Base-by-base conservation (phyloP, 768 basidiomycete species). In the Xerocomus spinulosus region DNA sequence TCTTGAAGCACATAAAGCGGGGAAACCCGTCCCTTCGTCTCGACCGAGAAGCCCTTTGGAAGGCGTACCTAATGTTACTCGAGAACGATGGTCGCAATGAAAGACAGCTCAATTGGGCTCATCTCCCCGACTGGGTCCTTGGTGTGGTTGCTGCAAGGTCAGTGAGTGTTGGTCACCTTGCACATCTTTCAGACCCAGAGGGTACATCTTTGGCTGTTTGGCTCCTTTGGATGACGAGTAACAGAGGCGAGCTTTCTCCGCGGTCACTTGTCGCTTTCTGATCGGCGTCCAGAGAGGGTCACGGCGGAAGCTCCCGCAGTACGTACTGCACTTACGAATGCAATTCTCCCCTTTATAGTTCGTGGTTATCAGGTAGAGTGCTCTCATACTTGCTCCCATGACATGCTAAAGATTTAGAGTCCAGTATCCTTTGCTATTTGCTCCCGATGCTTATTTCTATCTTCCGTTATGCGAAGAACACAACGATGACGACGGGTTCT, bases 41-140 rank as follows among this genome's bases (percentile, higher is more conserved):
- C 13, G 63, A 69, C 23, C 33, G 56, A 24, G 68, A 76, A 42
- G 78, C 79, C 53, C 63, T 81, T 14, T 82, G 81, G 81, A 74
- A 70, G 15, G 72, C 67, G 10, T 80, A 76, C 51, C 47, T 80
- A 29, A 79, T 82, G 77, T 53, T 80, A 38, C 60, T 74, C 20
- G 80, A 81, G 60, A 73, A 75, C 37, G 78, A 78, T 43, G 74
- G 73, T 18, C 60, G 62, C 49, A 80, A 80, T 49, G 64, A 68
- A 43, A 52, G 54, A 2, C 79, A 78, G 35, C 66, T 80, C 18
- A 48, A 57, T 18, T 78, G 74, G 72, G 76, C 76, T 33, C 57
- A 55, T 35, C 49, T 76, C 3, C 53, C 61, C 2, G 51, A 51
- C 14, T 68, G 64, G 60, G 39, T 63, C 2, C n/a, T 56, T 6